Evolutionary conservation across 78 protist genomes (phyloP).

Genomic region (Capsaspora owczarzaki): DNA sequence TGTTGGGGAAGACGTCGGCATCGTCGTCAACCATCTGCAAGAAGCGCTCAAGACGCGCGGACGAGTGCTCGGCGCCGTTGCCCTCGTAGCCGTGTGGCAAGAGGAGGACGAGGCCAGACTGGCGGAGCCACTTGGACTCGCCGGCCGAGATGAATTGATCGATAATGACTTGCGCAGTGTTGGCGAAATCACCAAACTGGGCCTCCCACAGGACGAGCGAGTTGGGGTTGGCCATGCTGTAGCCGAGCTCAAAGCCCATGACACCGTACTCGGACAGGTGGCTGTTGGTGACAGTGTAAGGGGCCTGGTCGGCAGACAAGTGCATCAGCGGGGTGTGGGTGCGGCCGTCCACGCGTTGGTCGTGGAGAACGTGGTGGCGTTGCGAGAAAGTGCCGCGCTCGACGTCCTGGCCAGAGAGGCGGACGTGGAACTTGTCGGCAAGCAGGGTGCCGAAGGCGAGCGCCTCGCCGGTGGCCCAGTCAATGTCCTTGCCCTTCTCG

Average conservation of each 20-base stretch:
- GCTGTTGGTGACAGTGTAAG: constrained; percentile 49
- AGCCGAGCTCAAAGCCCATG: constrained; percentile 92
- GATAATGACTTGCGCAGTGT: constrained; percentile 90
- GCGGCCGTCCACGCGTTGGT: constrained; percentile 46
- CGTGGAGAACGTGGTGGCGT: constrained; percentile 90
- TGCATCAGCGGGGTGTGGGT: constrained; percentile 41
- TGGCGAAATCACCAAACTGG: constrained; percentile 93
- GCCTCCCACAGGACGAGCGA: constrained; percentile 94
- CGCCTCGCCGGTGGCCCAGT: constrained; percentile 88
- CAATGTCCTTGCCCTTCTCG: constrained; percentile 71
- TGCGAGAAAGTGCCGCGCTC: constrained; percentile 96
- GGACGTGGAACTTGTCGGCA: constrained; percentile 80
- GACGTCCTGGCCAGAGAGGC: constrained; percentile 83
- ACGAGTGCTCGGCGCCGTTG: constrained; percentile 94
- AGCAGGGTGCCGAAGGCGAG: constrained; percentile 82
- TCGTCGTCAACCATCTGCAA: constrained; percentile 42
- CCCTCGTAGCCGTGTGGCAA: constrained; percentile 96
- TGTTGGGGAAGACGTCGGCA: neutral
- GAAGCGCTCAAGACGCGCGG: constrained; percentile 85
- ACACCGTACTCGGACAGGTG: constrained; percentile 72
- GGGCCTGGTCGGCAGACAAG: constrained; percentile 1
- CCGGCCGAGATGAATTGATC: constrained; percentile 83
- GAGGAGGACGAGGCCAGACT: constrained; percentile 70
- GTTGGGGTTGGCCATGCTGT: constrained; percentile 71
- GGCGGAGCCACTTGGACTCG: constrained; percentile 78